These are phyloP conservation scores for Jatropha multifida DNA, from an alignment of 441 rosid species.

Conservation along the genomic window DNA sequence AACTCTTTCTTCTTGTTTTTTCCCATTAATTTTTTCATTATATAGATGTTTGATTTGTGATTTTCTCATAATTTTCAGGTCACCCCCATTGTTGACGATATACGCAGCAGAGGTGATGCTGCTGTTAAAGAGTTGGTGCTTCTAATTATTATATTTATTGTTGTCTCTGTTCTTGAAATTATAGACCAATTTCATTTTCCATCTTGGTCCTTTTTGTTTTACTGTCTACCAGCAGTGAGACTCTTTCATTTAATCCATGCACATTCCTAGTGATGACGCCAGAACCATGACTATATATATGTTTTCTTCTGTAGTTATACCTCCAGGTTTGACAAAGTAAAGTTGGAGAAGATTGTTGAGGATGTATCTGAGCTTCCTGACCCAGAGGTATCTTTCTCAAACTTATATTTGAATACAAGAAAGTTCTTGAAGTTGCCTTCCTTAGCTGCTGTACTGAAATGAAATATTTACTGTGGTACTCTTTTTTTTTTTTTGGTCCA, in stretches of 20 bases:
- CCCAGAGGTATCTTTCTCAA: slow-evolving; percentile 51
- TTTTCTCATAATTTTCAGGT: slow-evolving; percentile 34
- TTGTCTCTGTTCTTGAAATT: background rate
- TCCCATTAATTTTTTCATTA: background rate
- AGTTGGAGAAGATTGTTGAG: slow-evolving; percentile 54
- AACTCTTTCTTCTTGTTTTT: background rate
- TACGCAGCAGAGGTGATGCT: slow-evolving; percentile 71
- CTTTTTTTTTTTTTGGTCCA: slow-evolving; percentile 9
- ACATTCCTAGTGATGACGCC: slow-evolving; percentile 5
- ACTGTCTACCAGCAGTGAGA: background rate
- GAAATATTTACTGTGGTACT: background rate
- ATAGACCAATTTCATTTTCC: background rate
- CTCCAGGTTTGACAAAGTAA: slow-evolving; percentile 76
- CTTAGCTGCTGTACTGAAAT: background rate
- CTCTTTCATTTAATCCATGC: background rate
- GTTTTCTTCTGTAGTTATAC: slow-evolving; percentile 57
- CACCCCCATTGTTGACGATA: slow-evolving; percentile 77
- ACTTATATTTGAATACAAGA: background rate
- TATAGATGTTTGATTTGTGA: background rate
- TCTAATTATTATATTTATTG: background rate
- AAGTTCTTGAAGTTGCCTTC: background rate
- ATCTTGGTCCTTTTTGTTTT: background rate
- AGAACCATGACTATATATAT: background rate
- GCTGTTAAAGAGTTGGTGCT: slow-evolving; percentile 78
- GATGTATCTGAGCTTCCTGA: slow-evolving; percentile 66